Evolutionary conservation across 768 basidiomycete species (phyloP).

Genomic region (Trametes punicea): DNA sequence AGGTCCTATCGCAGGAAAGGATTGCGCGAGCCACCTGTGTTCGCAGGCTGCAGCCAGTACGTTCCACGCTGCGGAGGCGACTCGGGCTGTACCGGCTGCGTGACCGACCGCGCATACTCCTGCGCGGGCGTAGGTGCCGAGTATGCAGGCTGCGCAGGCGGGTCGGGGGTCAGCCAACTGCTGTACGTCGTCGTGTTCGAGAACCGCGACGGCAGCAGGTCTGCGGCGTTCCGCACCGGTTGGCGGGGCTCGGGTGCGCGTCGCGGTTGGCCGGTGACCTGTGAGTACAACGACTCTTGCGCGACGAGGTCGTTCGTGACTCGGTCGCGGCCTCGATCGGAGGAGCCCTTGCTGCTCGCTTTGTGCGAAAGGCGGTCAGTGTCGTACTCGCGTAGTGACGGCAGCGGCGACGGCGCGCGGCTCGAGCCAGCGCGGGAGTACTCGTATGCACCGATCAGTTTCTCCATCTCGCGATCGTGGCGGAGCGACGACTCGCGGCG

Average conservation of each 20-base stretch:
- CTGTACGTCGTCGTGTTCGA: constrained; percentile 46
- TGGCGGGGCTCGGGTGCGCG: constrained; percentile 69
- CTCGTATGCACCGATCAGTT: constrained; percentile 45
- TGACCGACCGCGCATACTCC: constrained; percentile 50
- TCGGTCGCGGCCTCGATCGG: neutral
- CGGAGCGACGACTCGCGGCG: constrained; percentile 8
- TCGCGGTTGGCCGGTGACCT: constrained; percentile 61
- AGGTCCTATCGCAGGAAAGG: constrained; percentile 47
- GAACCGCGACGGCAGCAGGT: constrained; percentile 44
- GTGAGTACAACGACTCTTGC: constrained; percentile 60
- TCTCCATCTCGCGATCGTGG: constrained; percentile 39
- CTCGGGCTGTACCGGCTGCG: constrained; percentile 25
- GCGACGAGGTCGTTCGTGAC: constrained; percentile 33
- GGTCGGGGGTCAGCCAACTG: constrained; percentile 29
- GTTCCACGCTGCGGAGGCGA: constrained; percentile 32
- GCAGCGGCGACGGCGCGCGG: constrained; percentile 42
- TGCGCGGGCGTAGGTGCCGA: constrained; percentile 52
- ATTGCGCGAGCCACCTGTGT: constrained; percentile 46
- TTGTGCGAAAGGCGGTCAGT: constrained; percentile 15
- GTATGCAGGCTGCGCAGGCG: constrained; percentile 29
- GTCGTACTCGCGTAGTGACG: constrained; percentile 32
- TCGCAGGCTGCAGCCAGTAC: constrained; percentile 40
- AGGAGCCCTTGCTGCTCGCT: constrained; percentile 8
- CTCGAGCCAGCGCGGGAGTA: constrained; percentile 41
- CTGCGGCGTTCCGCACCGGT: constrained; percentile 49